Percentiles rank a stretch among this genome's conserved stretches.
phyloP scores from a whole-genome alignment of 2,329 filamentous ascomycete species.

The Trichoderma koningii region DNA sequence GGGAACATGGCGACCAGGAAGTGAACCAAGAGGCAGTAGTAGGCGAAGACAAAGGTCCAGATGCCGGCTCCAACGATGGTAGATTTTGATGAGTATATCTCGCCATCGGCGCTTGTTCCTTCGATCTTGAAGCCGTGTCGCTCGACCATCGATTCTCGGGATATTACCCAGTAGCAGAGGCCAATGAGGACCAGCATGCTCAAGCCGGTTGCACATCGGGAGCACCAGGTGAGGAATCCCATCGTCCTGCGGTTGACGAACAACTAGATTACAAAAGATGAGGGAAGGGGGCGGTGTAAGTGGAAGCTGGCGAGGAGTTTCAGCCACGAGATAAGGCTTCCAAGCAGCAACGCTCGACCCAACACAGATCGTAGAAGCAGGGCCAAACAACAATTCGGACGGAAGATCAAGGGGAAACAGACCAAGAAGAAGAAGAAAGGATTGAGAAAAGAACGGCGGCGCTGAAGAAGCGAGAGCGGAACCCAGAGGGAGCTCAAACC shows the following conservation, averaged over 20 bases:
- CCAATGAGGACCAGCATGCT: constrained; percentile 53
- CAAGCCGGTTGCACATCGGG: constrained; percentile 56
- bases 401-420: no score
- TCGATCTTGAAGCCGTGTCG: constrained; percentile 49
- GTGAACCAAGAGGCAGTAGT: constrained; percentile 67
- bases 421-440: neutral
- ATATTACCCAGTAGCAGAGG: constrained; percentile 59
- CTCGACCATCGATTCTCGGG: constrained; percentile 49
- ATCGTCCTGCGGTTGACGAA: constrained; percentile 39
- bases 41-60: constrained; percentile 59
- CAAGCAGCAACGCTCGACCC: neutral
- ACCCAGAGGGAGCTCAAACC: neutral
- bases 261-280: neutral
- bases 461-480: neutral
- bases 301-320: neutral
- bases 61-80: constrained; percentile 46
- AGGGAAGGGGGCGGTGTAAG: neutral
- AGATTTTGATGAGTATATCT: constrained; percentile 38
- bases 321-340: neutral
- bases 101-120: constrained; percentile 42
- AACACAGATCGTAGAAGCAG: neutral
- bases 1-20: constrained; percentile 65
- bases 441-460: neutral
- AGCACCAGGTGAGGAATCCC: constrained; percentile 57
- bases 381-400: neutral